Evolutionary conservation across 169 alveolate species (phyloP), one percentile per base, ranked within the genome.

Genomic region (Eimeria praecox): DNA sequence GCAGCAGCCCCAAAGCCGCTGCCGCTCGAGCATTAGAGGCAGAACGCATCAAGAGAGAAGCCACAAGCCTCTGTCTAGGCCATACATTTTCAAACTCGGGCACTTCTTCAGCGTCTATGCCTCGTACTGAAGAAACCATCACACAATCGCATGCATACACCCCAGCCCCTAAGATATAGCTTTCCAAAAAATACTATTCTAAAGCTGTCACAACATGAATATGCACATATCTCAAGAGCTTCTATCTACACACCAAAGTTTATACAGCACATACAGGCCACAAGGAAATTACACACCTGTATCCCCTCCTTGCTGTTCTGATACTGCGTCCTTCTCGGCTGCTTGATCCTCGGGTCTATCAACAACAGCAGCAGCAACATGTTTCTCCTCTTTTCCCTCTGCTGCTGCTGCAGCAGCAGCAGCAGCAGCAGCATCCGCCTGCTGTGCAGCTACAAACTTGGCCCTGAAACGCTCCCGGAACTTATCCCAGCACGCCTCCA

Each of bases 401-500:
- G 87, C 59, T 40, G 87, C 87, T 40, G 92, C 92, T 30, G 95
- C 89, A 16, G 83, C 78, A 22, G 71, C 89, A 1, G 95, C 95
- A 27, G 75, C 95, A 33, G 78, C 95, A 12, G 73, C 95, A 1
- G 95, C 89, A 40, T 90, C 95, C 3, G 73, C 82, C 30, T 86
- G 89, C 24, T 71, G 80, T 0, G 95, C 95, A 12, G 89, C 78
- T 8, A 80, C 95, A 62, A 73, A 90, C 80, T 90, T 90, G 27
- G 77, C 95, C 35, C 56, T 42, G 14, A 90, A 80, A 0, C 95
- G 73, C 40, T 90, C 95, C 54, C 95, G 54, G 12, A 90, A 69
- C 35, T 90, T 90, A 14, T 46, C 73, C 95, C 95, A 90, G 59
- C 95, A 90, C 20, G 59, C 16, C 89, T 90, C 95, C 18, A 90